Evolutionary conservation across 129 eudicot genomes (phyloP).

Genomic region (Tanacetum coccineum): DNA sequence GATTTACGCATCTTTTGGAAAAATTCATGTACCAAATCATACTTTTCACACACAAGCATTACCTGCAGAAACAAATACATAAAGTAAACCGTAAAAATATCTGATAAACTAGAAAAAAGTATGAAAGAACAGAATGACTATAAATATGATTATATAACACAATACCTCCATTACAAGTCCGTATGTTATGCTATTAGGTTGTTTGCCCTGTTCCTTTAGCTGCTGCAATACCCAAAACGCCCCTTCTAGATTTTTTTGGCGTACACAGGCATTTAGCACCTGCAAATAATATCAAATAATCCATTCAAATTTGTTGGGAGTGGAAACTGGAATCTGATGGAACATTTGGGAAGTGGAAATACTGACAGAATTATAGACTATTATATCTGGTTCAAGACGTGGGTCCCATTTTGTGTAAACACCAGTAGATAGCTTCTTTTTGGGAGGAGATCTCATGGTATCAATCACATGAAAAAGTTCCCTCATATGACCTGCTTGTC

Average conservation of each 20-base stretch:
- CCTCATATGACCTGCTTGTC: constrained; percentile 95
- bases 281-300: constrained; percentile 19
- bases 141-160: background rate
- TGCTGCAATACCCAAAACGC: constrained; percentile 95
- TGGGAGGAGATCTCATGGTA: constrained; percentile 82
- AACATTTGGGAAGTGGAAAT: background rate
- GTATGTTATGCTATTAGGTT: constrained; percentile 74
- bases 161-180: constrained; percentile 97
- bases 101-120: background rate
- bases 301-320: background rate
- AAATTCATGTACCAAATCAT: constrained; percentile 85
- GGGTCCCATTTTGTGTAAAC: constrained; percentile 79
- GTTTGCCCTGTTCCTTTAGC: constrained; percentile 62
- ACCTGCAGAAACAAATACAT: constrained; percentile 45
- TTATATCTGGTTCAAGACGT: constrained; percentile 80
- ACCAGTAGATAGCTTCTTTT: constrained; percentile 56
- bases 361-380: constrained; percentile 87
- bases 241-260: constrained; percentile 80
- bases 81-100: background rate
- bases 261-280: constrained; percentile 94
- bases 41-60: constrained; percentile 79
- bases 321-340: background rate
- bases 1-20: constrained; percentile 69
- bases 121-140: background rate
- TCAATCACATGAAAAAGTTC: constrained; percentile 92